Evolutionary conservation across 2,329 filamentous ascomycete species (phyloP).

Genomic region (Harringtonia lauricola): DNA sequence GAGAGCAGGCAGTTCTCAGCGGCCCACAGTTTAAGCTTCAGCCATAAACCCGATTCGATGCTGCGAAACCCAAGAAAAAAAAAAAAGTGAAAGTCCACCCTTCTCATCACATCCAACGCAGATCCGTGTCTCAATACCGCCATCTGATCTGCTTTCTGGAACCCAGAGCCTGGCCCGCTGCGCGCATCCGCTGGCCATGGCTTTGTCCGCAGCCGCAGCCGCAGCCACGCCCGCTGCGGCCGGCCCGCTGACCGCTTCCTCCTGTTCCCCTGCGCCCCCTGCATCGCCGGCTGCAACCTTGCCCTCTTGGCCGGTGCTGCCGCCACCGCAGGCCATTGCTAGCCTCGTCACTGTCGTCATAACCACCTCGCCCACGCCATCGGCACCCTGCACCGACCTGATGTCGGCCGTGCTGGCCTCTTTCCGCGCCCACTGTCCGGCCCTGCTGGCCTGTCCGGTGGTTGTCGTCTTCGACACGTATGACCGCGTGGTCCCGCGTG

Average conservation of each 20-base stretch:
- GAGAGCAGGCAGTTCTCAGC: too few relatives aligned
- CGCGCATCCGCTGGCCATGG: too few relatives aligned
- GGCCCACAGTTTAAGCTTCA: constrained; percentile 1
- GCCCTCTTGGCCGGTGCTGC: neutral
- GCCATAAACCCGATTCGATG: neutral
- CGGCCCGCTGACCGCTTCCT: neutral
- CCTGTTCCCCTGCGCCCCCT: neutral
- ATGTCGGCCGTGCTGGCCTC: constrained; percentile 34
- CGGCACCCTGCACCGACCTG: constrained; percentile 39
- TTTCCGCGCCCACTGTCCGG: constrained; percentile 29
- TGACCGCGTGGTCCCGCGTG: constrained; percentile 30
- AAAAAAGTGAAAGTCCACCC: neutral
- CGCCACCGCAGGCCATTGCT: neutral
- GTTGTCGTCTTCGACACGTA: constrained; percentile 42
- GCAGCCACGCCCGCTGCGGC: too few relatives aligned
- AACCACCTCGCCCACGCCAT: constrained; percentile 45
- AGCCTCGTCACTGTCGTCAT: constrained; percentile 32
- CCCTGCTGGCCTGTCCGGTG: constrained; percentile 29
- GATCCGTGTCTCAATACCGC: too few relatives aligned
- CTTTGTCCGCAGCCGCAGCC: too few relatives aligned
- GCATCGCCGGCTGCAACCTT: neutral
- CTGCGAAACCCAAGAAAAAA: neutral
- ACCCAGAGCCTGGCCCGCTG: too few relatives aligned
- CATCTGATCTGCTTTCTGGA: too few relatives aligned
- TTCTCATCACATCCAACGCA: neutral